Percentiles rank a stretch among this genome's conserved stretches.
Evolutionary conservation across 1,139 yeast species (phyloP).

Genomic region (Dujonia santamariae): DNA sequence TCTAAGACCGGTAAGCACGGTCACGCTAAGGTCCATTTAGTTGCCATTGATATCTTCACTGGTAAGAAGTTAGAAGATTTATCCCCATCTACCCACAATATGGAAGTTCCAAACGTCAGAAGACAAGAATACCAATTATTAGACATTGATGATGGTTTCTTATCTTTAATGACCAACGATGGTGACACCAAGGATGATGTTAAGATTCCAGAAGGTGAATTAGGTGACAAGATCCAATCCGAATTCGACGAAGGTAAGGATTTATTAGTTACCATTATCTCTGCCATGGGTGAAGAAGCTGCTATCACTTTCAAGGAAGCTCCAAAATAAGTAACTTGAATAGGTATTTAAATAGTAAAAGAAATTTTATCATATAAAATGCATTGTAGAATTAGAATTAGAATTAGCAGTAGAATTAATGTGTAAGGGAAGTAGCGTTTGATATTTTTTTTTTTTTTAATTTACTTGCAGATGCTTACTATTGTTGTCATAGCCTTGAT

Average conservation of each 20-base stretch:
- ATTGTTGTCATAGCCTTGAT: background rate
- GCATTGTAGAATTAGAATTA: background rate
- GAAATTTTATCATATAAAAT: background rate
- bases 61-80: constrained; percentile 99
- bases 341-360: background rate
- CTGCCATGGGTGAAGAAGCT: constrained; percentile 99
- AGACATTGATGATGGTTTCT: constrained; percentile 98
- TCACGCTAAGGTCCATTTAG: constrained; percentile 99
- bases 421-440: too few relatives aligned
- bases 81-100: constrained; percentile 99
- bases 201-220: constrained; percentile 95
- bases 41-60: constrained; percentile 98
- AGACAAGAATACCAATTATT: constrained; percentile 96
- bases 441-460: background rate
- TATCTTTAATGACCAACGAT: constrained; percentile 92
- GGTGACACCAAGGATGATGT: constrained; percentile 99
- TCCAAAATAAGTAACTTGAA: constrained; percentile 55
- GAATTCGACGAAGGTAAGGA: constrained; percentile 99
- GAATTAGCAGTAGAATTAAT: too few relatives aligned
- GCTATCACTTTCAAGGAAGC: constrained; percentile 98
- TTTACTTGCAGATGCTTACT: background rate
- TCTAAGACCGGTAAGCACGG: constrained; percentile 99
- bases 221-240: constrained; percentile 87
- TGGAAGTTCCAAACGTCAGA: constrained; percentile 97
- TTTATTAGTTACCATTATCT: constrained; percentile 88